phyloP scores from a whole-genome alignment of 371 early-diverging fungal genomes.

The Smittium culicis region DNA sequence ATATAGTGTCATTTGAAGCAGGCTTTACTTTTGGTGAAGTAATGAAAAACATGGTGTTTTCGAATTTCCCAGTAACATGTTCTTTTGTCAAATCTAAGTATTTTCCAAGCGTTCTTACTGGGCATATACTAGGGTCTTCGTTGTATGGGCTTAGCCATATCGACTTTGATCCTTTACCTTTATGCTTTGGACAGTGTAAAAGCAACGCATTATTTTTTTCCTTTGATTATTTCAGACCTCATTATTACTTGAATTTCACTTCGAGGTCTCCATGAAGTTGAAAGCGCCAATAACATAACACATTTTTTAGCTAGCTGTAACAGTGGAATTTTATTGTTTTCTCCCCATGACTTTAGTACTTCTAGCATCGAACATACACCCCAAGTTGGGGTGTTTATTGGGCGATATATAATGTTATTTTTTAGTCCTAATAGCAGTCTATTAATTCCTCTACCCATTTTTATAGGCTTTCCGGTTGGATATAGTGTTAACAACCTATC shows the following conservation, averaged over 20 bases:
- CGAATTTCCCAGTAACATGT: not conserved
- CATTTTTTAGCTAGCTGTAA: not conserved
- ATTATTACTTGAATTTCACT: conserved; percentile 1
- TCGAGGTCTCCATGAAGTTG: conserved; percentile 1
- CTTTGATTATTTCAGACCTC: not conserved
- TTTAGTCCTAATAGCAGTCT: not conserved
- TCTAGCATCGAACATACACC: not conserved
- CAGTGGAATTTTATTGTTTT: not conserved
- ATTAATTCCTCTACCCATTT: not conserved
- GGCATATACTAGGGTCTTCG: not conserved
- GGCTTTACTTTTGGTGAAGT: not conserved
- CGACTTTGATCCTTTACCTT: conserved; percentile 5
- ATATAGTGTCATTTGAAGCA: conserved; percentile 5
- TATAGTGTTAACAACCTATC: not conserved
- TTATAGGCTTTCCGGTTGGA: not conserved
- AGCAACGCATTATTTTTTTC: not conserved
- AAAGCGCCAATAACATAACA: not conserved
- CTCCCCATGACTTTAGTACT: not conserved
- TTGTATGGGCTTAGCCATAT: not conserved
- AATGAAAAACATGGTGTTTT: conserved; percentile 4
- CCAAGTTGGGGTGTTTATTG: not conserved
- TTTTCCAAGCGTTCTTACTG: not conserved
- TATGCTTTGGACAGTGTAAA: conserved; percentile 2
- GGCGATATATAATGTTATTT: not conserved
- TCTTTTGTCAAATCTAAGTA: not conserved